These are phyloP conservation scores for Brettanomyces nanus DNA, from an alignment of 805 yeast species.

Conservation along the genomic window DNA sequence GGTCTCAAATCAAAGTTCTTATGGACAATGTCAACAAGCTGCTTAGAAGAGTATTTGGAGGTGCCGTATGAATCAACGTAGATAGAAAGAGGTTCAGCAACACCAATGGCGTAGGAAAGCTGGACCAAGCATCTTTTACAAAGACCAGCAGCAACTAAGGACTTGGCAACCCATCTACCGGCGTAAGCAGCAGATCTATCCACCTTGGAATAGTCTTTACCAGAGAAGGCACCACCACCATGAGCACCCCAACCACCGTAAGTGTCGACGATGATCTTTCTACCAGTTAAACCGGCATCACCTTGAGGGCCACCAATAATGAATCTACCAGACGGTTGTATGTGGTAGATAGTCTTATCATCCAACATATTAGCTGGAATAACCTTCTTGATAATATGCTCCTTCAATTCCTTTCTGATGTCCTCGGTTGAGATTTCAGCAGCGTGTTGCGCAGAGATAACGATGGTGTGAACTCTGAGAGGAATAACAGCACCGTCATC, in stretches of 20 bases:
- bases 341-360: conserved; percentile 93
- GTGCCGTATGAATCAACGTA: conserved; percentile 98
- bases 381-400: conserved; percentile 84
- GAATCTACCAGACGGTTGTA: conserved; percentile 99
- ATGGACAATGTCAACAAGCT: conserved; percentile 84
- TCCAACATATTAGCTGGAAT: conserved; percentile 87
- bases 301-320: conserved; percentile 99
- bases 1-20: conserved; percentile 99
- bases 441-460: conserved; percentile 96
- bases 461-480: conserved; percentile 94
- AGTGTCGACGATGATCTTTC: conserved; percentile 98
- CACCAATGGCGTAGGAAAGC: conserved; percentile 99
- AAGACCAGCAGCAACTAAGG: conserved; percentile 87
- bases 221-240: conserved; percentile 99
- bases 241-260: conserved; percentile 99
- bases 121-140: conserved; percentile 97
- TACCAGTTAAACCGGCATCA: conserved; percentile 99
- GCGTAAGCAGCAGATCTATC: conserved; percentile 99
- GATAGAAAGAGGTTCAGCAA: conserved; percentile 97
- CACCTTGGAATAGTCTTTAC: conserved; percentile 99
- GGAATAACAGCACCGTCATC: conserved; percentile 96
- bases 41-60: conserved; percentile 78
- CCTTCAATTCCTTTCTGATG: conserved; percentile 67
- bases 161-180: conserved; percentile 99
- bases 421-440: conserved; percentile 93